Base-by-base conservation (phyloP, 352 stramenopile species). In the Phytophthora hibernalis region DNA sequence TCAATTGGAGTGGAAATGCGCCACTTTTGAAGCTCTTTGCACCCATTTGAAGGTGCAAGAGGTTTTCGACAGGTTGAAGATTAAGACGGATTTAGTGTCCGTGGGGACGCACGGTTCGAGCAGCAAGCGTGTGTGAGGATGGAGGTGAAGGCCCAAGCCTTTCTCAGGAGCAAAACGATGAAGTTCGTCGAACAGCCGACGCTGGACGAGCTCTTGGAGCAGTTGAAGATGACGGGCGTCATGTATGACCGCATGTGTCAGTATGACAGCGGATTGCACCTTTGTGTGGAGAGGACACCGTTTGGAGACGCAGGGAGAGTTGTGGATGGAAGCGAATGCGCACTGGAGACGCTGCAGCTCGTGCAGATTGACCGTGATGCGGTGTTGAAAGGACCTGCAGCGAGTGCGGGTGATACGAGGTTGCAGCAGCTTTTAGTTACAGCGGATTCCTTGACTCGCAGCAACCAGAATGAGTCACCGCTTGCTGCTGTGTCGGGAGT, bases 31-130 rank as follows among this genome's bases (percentile, higher is more conserved):
- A 30, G 78, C 79, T 13, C 50, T 90, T 4, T 87, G 73, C 21
- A 61, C 64, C 12, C 80, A 89, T 51, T 31, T 89, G 21, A 77
- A 80, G 47, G 70, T 86, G 20, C 69, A 79, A 10, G 61, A 84
- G 6, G 73, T 83, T n/a, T 69, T 71, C 8, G 55, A 43, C 5
- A 61, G 63, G 22, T 43, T 63, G 24, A 69, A 72, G 6, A 38
- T 58, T 31, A 60, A 44, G 10, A 72, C 81, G 15, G 70, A 87
- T 57, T 70, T 88, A 21, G 65, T 90, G n/a, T 90, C 79, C 9
- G 64, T 90, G 21, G 79, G 15, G 79, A 90, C 60, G 79, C 82
- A 12, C 22, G 77, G 18, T 84, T 77, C 53, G 79, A 88, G 53
- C 79, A 82, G n/a, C 68, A 87, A 28, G 81, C 81, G 6, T 87